Conservation (phyloP, 2,329 filamentous ascomycete species). For the Penicillium sp. region DNA sequence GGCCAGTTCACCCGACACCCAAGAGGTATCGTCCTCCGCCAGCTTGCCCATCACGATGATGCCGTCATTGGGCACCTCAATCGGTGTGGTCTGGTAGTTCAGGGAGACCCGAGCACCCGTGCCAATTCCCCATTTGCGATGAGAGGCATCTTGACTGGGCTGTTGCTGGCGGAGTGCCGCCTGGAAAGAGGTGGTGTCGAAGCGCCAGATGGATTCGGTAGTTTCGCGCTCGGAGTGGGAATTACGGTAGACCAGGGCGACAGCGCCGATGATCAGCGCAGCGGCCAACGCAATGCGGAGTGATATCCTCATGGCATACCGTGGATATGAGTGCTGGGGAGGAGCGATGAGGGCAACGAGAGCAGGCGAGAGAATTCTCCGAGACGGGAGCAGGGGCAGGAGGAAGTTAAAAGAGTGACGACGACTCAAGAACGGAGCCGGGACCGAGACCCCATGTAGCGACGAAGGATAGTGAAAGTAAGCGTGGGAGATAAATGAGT, state of each 20-base stretch:
- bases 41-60: slow-evolving; percentile 46
- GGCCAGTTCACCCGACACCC: slow-evolving; percentile 44
- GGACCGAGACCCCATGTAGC: too few relatives aligned
- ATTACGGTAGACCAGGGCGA: slow-evolving; percentile 30
- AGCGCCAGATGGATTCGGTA: slow-evolving; percentile 29
- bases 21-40: slow-evolving; percentile 45
- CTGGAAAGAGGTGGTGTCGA: slow-evolving; percentile 23
- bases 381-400: too few relatives aligned
- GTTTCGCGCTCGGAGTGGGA: slow-evolving; percentile 19
- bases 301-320: slow-evolving; percentile 27
- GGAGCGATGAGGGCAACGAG: not conserved
- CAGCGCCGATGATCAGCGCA: slow-evolving; percentile 30
- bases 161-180: slow-evolving; percentile 10
- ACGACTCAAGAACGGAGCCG: too few relatives aligned
- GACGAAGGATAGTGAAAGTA: too few relatives aligned
- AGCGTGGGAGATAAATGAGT: too few relatives aligned
- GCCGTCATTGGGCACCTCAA: slow-evolving; percentile 38
- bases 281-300: slow-evolving; percentile 31
- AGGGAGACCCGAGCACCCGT: slow-evolving; percentile 15
- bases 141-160: slow-evolving; percentile 7
- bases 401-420: too few relatives aligned
- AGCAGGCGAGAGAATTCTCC: too few relatives aligned
- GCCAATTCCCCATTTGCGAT: slow-evolving; percentile 23
- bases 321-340: slow-evolving; percentile 4
- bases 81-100: slow-evolving; percentile 28